These are phyloP conservation scores for Citrus glauca DNA, from an alignment of 345 rosid genomes.

Conservation along the genomic window DNA sequence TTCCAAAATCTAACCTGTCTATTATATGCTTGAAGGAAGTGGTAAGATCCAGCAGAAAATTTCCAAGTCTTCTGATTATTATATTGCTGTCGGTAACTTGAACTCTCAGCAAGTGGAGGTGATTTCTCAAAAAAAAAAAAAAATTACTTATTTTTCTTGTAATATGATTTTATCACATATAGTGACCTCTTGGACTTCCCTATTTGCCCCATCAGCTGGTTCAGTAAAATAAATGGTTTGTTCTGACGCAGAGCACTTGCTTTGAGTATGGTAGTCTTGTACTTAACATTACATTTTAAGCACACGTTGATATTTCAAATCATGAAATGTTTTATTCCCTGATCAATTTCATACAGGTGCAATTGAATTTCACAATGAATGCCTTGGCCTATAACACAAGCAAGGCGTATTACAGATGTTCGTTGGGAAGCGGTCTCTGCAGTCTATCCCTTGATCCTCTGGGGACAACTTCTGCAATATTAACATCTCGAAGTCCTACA, in stretches of 20 bases:
- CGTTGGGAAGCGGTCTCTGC: conserved; percentile 28
- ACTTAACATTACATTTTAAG: not conserved
- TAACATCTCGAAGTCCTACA: conserved; percentile 35
- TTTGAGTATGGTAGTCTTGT: not conserved
- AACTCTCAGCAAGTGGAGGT: conserved; percentile 56
- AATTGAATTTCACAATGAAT: conserved; percentile 37
- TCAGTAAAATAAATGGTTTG: not conserved
- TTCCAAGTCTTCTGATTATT: conserved; percentile 34
- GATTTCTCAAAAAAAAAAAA: not conserved
- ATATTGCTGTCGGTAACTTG: conserved; percentile 46
- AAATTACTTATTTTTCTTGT: not conserved
- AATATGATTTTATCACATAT: not conserved
- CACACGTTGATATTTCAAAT: not conserved
- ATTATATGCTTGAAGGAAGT: conserved; percentile 29
- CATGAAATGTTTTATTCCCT: conserved; percentile 1
- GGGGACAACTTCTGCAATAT: conserved; percentile 31
- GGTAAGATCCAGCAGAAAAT: conserved; percentile 48
- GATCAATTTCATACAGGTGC: conserved; percentile 32
- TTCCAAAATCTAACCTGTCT: conserved; percentile 1
- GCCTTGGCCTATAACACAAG: conserved; percentile 38
- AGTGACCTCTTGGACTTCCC: not conserved
- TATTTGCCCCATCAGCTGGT: not conserved
- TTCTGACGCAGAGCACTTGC: not conserved
- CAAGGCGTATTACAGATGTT: conserved; percentile 44
- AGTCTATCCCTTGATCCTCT: conserved; percentile 29